A percentile compares a stretch with the other conserved stretches of the same genome.
phyloP scores from a whole-genome alignment of 805 yeast genomes.

The Cyberlindnera mycetangii region DNA sequence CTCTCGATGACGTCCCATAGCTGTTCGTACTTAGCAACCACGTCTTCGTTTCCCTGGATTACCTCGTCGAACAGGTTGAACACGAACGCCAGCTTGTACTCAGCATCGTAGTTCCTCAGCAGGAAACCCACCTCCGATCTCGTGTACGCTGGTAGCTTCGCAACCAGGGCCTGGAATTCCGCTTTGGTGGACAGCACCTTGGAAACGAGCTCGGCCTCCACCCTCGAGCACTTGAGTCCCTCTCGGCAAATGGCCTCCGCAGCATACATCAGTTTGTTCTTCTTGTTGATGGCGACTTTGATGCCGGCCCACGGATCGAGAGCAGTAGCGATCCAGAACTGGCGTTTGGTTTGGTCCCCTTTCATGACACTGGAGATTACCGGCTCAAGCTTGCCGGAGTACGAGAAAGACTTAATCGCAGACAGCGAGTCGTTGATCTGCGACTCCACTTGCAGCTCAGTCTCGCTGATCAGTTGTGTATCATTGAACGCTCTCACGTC shows the following conservation, averaged over 20 bases:
- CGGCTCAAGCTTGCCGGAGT: background rate
- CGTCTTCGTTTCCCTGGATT: conserved; percentile 2
- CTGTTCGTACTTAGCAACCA: conserved; percentile 13
- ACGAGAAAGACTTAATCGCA: background rate
- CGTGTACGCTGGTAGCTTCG: conserved; percentile 29
- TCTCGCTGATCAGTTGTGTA: conserved; percentile 5
- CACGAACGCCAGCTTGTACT: conserved; percentile 45
- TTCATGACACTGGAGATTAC: conserved; percentile 1
- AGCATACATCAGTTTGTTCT: conserved; percentile 35
- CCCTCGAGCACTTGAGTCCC: conserved; percentile 64
- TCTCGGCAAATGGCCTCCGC: conserved; percentile 56
- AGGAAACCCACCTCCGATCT: conserved; percentile 62
- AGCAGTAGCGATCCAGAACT: conserved; percentile 43
- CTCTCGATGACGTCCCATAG: conserved; percentile 16
- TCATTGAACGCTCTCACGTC: conserved; percentile 25
- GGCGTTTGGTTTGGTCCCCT: conserved; percentile 13
- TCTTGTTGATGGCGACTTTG: conserved; percentile 38
- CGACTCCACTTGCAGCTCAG: conserved; percentile 10
- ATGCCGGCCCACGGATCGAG: conserved; percentile 47
- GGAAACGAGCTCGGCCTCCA: conserved; percentile 50
- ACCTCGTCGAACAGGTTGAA: conserved; percentile 23
- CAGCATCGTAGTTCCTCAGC: conserved; percentile 50
- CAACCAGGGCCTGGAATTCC: conserved; percentile 29
- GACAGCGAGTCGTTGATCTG: conserved; percentile 24
- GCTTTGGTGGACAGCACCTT: conserved; percentile 37